Conservation (phyloP, 805 yeast species). For the fission yeast (Schizosaccharomyces pombe) region ASM294v3 CU329670.1:3219001-3219500, state of each 20-base stretch:
- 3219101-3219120: constrained; percentile 17
- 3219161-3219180: constrained; percentile 32
- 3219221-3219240: constrained; percentile 57
- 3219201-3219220: constrained; percentile 73
- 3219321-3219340: constrained; percentile 69
- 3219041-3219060: constrained; percentile 45
- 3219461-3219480: constrained; percentile 6
- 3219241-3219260: constrained; percentile 87
- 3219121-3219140: constrained; percentile 41
- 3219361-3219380: constrained; percentile 64
- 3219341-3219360: constrained; percentile 62
- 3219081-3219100: constrained; percentile 10
- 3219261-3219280: constrained; percentile 65
- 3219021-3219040: constrained; percentile 39
- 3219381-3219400: constrained; percentile 66
- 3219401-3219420: constrained; percentile 62
- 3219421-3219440: constrained; percentile 55
- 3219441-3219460: constrained; percentile 14
- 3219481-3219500: constrained; percentile 7
- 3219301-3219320: constrained; percentile 25
- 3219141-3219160: constrained; percentile 68
- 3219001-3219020: constrained; percentile 28
- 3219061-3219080: constrained; percentile 17
- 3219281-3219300: constrained; percentile 43
- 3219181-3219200: constrained; percentile 37